phyloP scores from a whole-genome alignment of 805 yeast species.

The Grigorovia humatica region DNA sequence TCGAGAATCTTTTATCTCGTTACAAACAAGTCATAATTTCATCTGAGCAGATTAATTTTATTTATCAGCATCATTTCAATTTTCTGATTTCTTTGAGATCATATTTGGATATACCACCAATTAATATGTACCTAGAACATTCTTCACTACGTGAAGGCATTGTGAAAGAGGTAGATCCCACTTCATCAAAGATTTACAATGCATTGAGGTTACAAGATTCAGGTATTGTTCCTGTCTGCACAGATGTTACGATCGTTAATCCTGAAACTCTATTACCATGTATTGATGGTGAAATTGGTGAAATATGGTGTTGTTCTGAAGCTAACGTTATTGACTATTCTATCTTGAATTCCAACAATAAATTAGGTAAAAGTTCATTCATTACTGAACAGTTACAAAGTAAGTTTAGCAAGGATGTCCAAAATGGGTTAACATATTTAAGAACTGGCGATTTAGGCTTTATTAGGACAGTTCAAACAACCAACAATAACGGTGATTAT shows the following conservation, averaged over 20 bases:
- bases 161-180: slow-evolving; percentile 64
- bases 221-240: slow-evolving; percentile 91
- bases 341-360: slow-evolving; percentile 30
- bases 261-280: slow-evolving; percentile 82
- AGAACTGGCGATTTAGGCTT: slow-evolving; percentile 95
- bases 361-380: slow-evolving; percentile 42
- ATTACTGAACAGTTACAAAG: slow-evolving; percentile 50
- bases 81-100: slow-evolving; percentile 74
- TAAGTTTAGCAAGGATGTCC: slow-evolving; percentile 48
- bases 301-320: slow-evolving; percentile 91
- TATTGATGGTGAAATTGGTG: slow-evolving; percentile 87
- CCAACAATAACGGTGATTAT: slow-evolving; percentile 31
- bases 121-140: slow-evolving; percentile 79
- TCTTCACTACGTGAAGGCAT: slow-evolving; percentile 84
- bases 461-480: slow-evolving; percentile 56
- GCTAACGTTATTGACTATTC: slow-evolving; percentile 61
- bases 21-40: slow-evolving; percentile 58
- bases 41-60: slow-evolving; percentile 59
- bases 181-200: slow-evolving; percentile 6
- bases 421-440: slow-evolving; percentile 52
- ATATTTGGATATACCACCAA: slow-evolving; percentile 79
- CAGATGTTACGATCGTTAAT: slow-evolving; percentile 88
- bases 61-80: slow-evolving; percentile 69
- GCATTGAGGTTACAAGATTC: slow-evolving; percentile 82
- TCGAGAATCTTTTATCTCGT: slow-evolving; percentile 46